phyloP scores from a whole-genome alignment of 2,329 filamentous ascomycete species.

The Xylaria sp. region DNA sequence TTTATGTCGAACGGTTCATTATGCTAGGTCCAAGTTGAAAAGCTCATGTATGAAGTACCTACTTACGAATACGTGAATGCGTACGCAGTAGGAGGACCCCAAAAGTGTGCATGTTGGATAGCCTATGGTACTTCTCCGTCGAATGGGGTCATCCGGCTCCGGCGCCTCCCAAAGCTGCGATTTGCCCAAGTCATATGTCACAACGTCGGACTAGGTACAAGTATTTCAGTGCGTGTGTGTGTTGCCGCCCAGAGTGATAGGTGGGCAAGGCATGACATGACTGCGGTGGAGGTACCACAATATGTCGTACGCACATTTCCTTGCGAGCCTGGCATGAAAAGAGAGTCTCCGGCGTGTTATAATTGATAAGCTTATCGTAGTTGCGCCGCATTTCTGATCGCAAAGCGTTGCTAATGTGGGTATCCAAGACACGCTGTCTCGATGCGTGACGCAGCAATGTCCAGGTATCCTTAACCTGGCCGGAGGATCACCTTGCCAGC shows the following conservation, averaged over 20 bases:
- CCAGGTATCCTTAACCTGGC: not conserved
- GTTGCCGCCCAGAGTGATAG: slow-evolving; percentile 8
- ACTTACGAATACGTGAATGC: not conserved
- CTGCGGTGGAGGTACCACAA: slow-evolving; percentile 3
- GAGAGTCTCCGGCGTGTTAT: not conserved
- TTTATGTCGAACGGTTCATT: not conserved
- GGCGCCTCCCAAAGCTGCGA: not conserved
- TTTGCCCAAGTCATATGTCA: slow-evolving; percentile 6
- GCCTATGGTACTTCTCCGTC: not conserved
- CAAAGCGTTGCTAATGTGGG: not conserved
- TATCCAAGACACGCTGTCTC: not conserved
- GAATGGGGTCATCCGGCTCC: not conserved
- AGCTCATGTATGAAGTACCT: not conserved
- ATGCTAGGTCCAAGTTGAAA: not conserved
- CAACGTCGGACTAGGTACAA: slow-evolving; percentile 4
- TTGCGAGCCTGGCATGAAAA: not conserved
- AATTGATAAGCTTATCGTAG: not conserved
- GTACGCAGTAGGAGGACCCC: not conserved
- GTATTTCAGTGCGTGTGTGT: not conserved
- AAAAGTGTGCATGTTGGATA: slow-evolving; percentile 2
- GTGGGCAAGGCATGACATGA: slow-evolving; percentile 3
- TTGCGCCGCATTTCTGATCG: not conserved
- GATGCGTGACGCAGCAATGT: not conserved
- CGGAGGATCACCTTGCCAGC: too few relatives aligned
- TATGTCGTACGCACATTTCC: not conserved